Conservation (phyloP, 768 basidiomycete species). For the Boletus sensibilis region DNA sequence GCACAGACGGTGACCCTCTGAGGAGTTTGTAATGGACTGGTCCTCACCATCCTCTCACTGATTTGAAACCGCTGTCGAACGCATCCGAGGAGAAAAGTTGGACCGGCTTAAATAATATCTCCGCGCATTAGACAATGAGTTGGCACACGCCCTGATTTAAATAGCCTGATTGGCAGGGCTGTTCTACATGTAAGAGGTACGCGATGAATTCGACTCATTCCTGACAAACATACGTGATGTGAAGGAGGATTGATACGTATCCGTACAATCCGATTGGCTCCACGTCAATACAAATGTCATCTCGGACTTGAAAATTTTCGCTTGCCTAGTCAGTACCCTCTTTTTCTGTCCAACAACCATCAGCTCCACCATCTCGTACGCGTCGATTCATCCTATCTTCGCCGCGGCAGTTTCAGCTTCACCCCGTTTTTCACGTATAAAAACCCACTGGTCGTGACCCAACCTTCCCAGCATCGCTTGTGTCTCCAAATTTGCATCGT, state of each 20-base stretch:
- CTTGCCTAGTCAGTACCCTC: slow-evolving; percentile 9
- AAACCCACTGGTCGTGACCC: slow-evolving; percentile 5
- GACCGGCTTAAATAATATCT: background rate
- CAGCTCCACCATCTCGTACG: slow-evolving; percentile 7
- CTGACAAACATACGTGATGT: background rate
- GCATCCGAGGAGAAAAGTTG: background rate
- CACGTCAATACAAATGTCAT: slow-evolving; percentile 7
- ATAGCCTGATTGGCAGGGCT: background rate
- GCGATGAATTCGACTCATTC: background rate
- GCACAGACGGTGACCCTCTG: background rate
- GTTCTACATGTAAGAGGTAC: background rate
- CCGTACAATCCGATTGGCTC: slow-evolving; percentile 11
- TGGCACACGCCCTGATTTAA: background rate
- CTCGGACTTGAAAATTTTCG: slow-evolving; percentile 21
- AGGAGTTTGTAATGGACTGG: too few species aligned
- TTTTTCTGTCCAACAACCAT: slow-evolving; percentile 19
- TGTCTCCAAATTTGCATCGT: background rate
- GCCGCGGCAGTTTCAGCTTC: background rate
- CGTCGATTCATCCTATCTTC: background rate
- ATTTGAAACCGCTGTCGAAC: too few species aligned
- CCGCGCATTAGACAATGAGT: background rate
- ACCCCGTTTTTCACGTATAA: slow-evolving; percentile 31
- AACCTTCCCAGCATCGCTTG: background rate
- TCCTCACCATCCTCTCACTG: too few species aligned
- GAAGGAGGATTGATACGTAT: background rate